These are phyloP conservation scores for Mikania micrantha DNA, from an alignment of 129 eudicot species.

Conservation along the genomic window DNA sequence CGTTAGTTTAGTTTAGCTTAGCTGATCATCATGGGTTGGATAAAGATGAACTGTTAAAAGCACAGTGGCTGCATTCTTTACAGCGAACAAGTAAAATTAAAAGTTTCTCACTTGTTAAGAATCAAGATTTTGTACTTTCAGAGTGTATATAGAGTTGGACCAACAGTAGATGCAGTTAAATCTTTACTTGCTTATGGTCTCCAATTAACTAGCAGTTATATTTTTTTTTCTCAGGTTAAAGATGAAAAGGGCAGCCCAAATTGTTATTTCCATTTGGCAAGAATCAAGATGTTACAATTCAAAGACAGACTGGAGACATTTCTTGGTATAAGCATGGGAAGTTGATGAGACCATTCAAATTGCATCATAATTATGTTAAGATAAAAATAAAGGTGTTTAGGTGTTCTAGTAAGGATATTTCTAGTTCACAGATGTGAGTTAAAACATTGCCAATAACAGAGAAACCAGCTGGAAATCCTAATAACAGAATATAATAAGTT, in stretches of 20 bases:
- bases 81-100: constrained; percentile 54
- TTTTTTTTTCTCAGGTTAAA: constrained; percentile 41
- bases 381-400: too few species aligned
- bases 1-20: too few species aligned
- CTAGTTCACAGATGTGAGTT: too few species aligned
- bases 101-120: constrained; percentile 55
- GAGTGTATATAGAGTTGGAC: constrained; percentile 71
- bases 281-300: constrained; percentile 76
- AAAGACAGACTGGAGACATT: constrained; percentile 90
- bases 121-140: constrained; percentile 76
- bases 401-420: too few species aligned
- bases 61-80: constrained; percentile 83
- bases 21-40: constrained; percentile 71
- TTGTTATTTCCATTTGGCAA: constrained; percentile 72
- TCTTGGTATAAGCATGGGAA: constrained; percentile 94
- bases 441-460: too few species aligned
- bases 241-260: constrained; percentile 33
- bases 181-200: constrained; percentile 68
- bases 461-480: too few species aligned
- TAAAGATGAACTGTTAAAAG: constrained; percentile 71
- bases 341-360: constrained; percentile 38
- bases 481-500: too few species aligned
- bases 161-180: constrained; percentile 73
- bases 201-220: constrained; percentile 56
- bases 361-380: constrained; percentile 9